Conservation (phyloP, 1,139 yeast genomes). For the Suzukiozyma palmioleophila region DNA sequence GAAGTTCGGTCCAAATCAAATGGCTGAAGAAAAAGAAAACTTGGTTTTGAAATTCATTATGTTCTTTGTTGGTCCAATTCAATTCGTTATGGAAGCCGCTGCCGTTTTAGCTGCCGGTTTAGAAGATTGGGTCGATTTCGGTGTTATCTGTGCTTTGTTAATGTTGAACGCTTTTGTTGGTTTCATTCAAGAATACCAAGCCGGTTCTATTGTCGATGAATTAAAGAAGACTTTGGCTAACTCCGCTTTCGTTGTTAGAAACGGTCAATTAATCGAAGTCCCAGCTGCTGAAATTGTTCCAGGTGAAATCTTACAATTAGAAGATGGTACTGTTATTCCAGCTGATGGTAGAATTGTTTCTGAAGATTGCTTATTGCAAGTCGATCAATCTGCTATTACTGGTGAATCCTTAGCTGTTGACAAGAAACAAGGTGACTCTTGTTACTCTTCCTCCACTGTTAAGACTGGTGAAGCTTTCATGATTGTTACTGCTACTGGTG, state of each 20-base stretch:
- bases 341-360: constrained; percentile 93
- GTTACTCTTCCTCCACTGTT: constrained; percentile 92
- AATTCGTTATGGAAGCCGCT: constrained; percentile 99
- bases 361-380: constrained; percentile 85
- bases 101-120: constrained; percentile 97
- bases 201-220: constrained; percentile 94
- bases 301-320: constrained; percentile 88
- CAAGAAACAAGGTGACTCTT: constrained; percentile 82
- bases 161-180: constrained; percentile 91
- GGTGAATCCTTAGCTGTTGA: constrained; percentile 98
- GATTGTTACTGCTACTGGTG: constrained; percentile 96
- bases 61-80: constrained; percentile 98
- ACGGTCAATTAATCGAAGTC: constrained; percentile 71
- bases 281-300: constrained; percentile 84
- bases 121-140: constrained; percentile 99
- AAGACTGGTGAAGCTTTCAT: constrained; percentile 96
- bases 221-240: constrained; percentile 90
- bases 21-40: constrained; percentile 92
- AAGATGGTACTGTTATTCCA: constrained; percentile 93
- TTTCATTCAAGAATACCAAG: constrained; percentile 96
- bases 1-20: constrained; percentile 90
- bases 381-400: constrained; percentile 96
- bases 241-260: constrained; percentile 83
- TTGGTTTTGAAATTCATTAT: constrained; percentile 75
- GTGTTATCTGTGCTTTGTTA: constrained; percentile 90